These are phyloP conservation scores for Pistacia vera DNA, from an alignment of 345 rosid species.

Conservation along the genomic window DNA sequence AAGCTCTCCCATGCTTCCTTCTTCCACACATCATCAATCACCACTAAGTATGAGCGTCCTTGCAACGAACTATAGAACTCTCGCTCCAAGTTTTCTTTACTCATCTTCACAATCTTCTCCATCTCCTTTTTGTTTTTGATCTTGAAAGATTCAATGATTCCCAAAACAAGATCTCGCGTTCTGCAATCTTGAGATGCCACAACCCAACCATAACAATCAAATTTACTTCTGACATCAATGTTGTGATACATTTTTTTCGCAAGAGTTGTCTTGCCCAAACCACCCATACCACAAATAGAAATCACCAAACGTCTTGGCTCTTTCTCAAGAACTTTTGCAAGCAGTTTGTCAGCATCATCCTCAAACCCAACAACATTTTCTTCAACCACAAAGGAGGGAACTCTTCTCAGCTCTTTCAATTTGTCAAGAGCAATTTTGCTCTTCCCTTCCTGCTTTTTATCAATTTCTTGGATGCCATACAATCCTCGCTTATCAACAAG, in stretches of 20 bases:
- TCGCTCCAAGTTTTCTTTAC: background rate
- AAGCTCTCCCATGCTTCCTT: constrained; percentile 9
- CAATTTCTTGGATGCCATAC: background rate
- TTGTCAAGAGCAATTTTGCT: background rate
- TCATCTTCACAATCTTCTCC: background rate
- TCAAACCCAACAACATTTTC: constrained; percentile 25
- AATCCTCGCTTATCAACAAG: background rate
- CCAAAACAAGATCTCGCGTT: constrained; percentile 17
- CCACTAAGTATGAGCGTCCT: background rate
- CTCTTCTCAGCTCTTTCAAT: constrained; percentile 5
- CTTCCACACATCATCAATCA: background rate
- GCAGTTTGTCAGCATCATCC: background rate
- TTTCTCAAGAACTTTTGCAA: constrained; percentile 16
- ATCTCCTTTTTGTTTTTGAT: no score
- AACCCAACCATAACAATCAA: constrained; percentile 11
- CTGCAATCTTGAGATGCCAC: constrained; percentile 26
- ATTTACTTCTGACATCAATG: constrained; percentile 2
- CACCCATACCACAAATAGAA: constrained; percentile 33
- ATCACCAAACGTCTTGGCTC: constrained; percentile 4
- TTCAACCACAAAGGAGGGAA: background rate
- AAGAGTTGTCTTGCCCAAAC: constrained; percentile 31
- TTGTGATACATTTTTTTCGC: constrained; percentile 24
- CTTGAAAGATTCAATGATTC: background rate
- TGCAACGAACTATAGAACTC: no score
- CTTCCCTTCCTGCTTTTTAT: background rate